Evolutionary conservation across 345 rosid species (phyloP), one percentile per base, ranked within the genome.

Genomic region (Arabis hirsuta): DNA sequence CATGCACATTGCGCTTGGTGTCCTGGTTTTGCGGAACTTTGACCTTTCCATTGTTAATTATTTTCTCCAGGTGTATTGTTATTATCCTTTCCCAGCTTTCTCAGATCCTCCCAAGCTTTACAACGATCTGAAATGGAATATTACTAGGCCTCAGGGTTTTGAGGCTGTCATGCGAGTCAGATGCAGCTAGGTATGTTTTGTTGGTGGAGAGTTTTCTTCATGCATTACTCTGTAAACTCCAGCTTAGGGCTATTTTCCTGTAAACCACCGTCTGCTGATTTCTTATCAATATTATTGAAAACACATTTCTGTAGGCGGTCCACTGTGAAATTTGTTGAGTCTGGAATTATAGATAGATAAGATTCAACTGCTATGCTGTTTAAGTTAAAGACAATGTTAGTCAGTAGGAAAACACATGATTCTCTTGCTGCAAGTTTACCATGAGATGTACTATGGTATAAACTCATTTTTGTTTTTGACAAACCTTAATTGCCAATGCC

Each of bases 121-220:
- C 83, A 95, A 90, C 74, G 99, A 95, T 84, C 96, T 90, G 46
- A 90, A 93, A 82, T 95, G 99, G 99, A 95, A 95, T 82, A 80
- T 95, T 71, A 85, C 92, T 34, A 87, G 98, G 84, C 98, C 99
- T 51, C 99, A 95, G 83, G 96, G 99, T 65, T 91, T 85, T 81
- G 99, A 95, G 87, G 94, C 98, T 52, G 98, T 95, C 59, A 91
- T 95, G 98, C 89, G 98, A 65, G 97, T 92, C 78, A 82, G 97
- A 81, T 96, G 91, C 84, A 90, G 96, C 80, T 92, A 90, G 95
- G 97, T 96, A 84, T 22, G 34, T 16, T 48, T 71, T 66, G 65
- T 27, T 31, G 54, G 61, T 59, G 50, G 67, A 76, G 47, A 50
- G 55, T 32, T 50, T 46, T 76, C 59, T 46, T 36, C 42, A 29